Percentiles rank a stretch among this genome's conserved stretches.
Conservation (phyloP, 2,329 filamentous ascomycete genomes). For the Fusarium luffae region DNA sequence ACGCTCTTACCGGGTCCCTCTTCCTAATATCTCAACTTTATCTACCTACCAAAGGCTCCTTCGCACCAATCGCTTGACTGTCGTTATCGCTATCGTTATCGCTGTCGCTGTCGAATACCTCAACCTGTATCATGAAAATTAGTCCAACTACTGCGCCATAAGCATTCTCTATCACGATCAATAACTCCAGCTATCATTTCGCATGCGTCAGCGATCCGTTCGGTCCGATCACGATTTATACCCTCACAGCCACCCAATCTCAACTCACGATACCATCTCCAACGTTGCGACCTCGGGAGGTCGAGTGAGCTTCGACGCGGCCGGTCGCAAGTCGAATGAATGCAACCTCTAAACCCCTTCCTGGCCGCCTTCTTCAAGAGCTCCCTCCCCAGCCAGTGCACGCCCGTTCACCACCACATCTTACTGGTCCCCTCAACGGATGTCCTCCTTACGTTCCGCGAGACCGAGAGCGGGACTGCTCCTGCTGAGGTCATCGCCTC, state of each 20-base stretch:
- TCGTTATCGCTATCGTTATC: conserved; percentile 39
- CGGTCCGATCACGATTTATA: conserved; percentile 27
- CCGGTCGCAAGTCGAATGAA: conserved; percentile 59
- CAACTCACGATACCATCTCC: conserved; percentile 21
- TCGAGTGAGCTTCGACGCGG: conserved; percentile 45
- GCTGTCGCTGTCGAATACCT: conserved; percentile 40
- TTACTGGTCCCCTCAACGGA: conserved; percentile 95
- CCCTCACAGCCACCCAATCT: conserved; percentile 15
- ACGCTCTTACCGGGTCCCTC: not conserved
- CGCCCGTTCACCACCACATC: conserved; percentile 90
- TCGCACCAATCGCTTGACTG: conserved; percentile 24
- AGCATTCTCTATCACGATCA: conserved; percentile 18
- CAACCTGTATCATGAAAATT: conserved; percentile 38
- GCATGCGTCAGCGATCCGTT: conserved; percentile 42
- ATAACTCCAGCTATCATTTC: conserved; percentile 20
- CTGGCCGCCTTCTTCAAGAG: conserved; percentile 98
- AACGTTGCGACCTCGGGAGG: conserved; percentile 41
- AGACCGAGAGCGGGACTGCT: conserved; percentile 82
- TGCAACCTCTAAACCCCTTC: conserved; percentile 99
- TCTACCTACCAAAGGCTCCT: conserved; percentile 14
- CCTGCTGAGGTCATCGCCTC: conserved; percentile 85
- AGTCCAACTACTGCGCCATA: conserved; percentile 24
- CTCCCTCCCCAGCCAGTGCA: conserved; percentile 90
- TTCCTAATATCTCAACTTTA: not conserved
- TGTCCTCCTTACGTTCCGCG: conserved; percentile 86